Conservation (phyloP, 768 basidiomycete genomes). For the Rhodotorula diobovata region DNA sequence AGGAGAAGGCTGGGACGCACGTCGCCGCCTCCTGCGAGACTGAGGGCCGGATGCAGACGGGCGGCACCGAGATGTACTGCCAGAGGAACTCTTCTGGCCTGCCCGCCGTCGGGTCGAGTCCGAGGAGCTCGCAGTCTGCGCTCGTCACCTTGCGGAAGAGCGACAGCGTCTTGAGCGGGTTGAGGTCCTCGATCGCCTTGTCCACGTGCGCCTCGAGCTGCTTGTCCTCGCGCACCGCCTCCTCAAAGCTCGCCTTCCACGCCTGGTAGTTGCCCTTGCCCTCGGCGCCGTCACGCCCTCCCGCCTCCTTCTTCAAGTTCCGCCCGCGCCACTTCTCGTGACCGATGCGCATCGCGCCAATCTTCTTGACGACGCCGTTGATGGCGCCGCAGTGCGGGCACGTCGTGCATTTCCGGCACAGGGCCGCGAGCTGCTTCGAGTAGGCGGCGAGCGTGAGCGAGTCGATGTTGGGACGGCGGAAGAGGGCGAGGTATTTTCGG, state of each 20-base stretch:
- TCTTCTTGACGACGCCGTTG: conserved; percentile 95
- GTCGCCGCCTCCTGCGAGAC: conserved; percentile 92
- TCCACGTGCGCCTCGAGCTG: conserved; percentile 77
- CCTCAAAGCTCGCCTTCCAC: conserved; percentile 58
- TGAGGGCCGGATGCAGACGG: conserved; percentile 93
- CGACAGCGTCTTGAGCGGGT: conserved; percentile 87
- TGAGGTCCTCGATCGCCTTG: conserved; percentile 89
- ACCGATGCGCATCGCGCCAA: conserved; percentile 86
- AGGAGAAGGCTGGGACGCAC: conserved; percentile 40
- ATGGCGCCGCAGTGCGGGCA: conserved; percentile 90
- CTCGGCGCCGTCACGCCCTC: conserved; percentile 64
- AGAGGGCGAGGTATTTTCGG: conserved; percentile 76
- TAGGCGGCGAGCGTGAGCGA: conserved; percentile 80
- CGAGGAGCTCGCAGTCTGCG: conserved; percentile 93
- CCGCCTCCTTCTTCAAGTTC: conserved; percentile 82
- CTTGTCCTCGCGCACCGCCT: conserved; percentile 78
- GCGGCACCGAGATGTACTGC: conserved; percentile 98
- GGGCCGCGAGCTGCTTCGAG: conserved; percentile 75
- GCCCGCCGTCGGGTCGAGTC: conserved; percentile 78
- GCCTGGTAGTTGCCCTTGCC: conserved; percentile 33
- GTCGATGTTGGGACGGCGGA: conserved; percentile 83
- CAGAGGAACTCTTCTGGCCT: conserved; percentile 96
- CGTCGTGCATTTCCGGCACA: conserved; percentile 81
- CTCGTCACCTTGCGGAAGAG: conserved; percentile 87
- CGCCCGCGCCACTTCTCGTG: conserved; percentile 96